Evolutionary conservation across 2,329 filamentous ascomycete genomes (phyloP), one percentile per base, ranked within the genome.

Genomic region (Polytolypa hystricis): DNA sequence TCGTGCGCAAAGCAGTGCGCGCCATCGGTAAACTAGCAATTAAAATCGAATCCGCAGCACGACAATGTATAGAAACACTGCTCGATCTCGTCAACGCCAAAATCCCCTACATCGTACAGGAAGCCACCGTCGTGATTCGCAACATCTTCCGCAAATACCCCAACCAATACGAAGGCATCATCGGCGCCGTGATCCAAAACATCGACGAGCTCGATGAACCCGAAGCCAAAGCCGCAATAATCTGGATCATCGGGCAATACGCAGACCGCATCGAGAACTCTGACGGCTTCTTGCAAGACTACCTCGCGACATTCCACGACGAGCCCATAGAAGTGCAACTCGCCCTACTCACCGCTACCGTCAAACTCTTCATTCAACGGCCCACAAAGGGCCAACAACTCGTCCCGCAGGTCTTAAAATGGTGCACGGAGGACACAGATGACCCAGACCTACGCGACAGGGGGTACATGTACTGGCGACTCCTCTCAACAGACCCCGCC

Each of bases 81-180:
- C 71, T 98, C 14, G 86, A 95, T 44, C 74, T 98, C 27, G 91
- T 98, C 31, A 81, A 87, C 18, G 96, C 91, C n/a, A 96, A 96
- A 64, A 81, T 98, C 37, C 93, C 87, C 0, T 98, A 98, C 55
- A 98, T 98, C 47, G 91, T 98, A 1, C 91, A 98, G 62, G 91
- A 98, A 67, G 91, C 91, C 11, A 98, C 91, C 0, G 91, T 98
- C 4, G 91, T 98, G 17, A 98, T 98, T 55, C 82, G 86, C 47
- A 98, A 98, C 60, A 98, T 98, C 53, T 98, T 98, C 73, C 81
- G 91, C 49, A 96, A 96, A 64, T 98, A 98, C 53, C 91, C 91
- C 6, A 95, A 98, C 57, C 85, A 95, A 57, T 98, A 98, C 61
- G 91, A 98, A 61, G 89, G 83, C 42, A 96, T 98, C 58, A 98